Evolutionary conservation across 768 basidiomycete species (phyloP).

Genomic region (Coprinopsis marcescibilis): DNA sequence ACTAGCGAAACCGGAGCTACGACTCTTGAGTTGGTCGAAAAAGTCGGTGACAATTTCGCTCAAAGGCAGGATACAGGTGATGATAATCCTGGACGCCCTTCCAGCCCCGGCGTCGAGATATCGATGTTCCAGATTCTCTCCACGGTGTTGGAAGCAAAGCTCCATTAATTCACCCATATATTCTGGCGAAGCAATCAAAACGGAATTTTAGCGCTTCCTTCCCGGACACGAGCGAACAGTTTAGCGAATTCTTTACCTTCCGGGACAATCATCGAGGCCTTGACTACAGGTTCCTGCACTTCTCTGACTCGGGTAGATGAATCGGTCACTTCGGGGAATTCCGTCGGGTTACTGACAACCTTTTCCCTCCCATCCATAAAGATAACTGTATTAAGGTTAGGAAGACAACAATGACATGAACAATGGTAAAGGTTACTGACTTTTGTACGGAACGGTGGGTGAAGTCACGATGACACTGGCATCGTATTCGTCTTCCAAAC

Average conservation of each 20-base stretch:
- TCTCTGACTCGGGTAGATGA: slow-evolving; percentile 54
- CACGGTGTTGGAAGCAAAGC: slow-evolving; percentile 82
- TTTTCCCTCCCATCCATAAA: slow-evolving; percentile 54
- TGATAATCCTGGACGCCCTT: slow-evolving; percentile 60
- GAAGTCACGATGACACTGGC: slow-evolving; percentile 94
- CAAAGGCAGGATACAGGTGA: slow-evolving; percentile 82
- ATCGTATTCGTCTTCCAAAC: slow-evolving; percentile 94
- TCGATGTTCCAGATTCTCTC: slow-evolving; percentile 74
- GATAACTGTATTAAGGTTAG: slow-evolving; percentile 46
- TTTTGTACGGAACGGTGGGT: slow-evolving; percentile 91
- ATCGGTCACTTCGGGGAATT: slow-evolving; percentile 85
- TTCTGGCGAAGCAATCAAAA: slow-evolving; percentile 44
- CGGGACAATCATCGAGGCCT: slow-evolving; percentile 90
- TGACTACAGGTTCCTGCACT: slow-evolving; percentile 89
- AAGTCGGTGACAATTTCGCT: slow-evolving; percentile 94
- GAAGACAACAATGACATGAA: not conserved
- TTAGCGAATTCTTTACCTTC: slow-evolving; percentile 49
- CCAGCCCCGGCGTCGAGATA: slow-evolving; percentile 64
- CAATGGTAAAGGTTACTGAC: slow-evolving; percentile 30
- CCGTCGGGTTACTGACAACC: slow-evolving; percentile 85
- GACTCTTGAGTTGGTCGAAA: slow-evolving; percentile 90
- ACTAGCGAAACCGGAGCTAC: slow-evolving; percentile 86
- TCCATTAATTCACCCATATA: slow-evolving; percentile 97
- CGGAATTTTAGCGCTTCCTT: not conserved
- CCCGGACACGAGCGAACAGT: not conserved